Evolutionary conservation across 225 moss, liverwort and hornwort species (phyloP).

Genomic region (Neckera pumila): DNA sequence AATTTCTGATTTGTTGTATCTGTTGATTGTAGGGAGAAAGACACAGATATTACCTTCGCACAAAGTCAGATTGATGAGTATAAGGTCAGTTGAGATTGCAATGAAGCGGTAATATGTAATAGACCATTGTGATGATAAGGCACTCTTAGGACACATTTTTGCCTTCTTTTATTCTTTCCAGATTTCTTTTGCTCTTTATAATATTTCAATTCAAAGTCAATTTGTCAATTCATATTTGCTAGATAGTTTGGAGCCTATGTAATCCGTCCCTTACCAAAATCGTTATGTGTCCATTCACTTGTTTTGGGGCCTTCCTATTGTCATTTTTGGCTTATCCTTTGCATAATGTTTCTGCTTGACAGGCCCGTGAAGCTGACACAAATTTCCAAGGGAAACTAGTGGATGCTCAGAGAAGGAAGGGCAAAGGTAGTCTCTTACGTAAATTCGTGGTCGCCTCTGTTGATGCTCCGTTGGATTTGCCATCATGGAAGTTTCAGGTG

Average conservation of each 20-base stretch:
- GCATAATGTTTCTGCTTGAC: conserved; percentile 1
- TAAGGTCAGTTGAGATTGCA: conserved; percentile 57
- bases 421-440: conserved; percentile 53
- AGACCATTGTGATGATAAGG: neutral
- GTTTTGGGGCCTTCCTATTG: neutral
- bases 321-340: neutral
- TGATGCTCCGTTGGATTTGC: neutral
- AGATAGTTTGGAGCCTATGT: neutral
- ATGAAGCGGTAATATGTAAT: neutral
- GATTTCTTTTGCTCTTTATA: neutral
- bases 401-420: conserved; percentile 80
- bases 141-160: neutral
- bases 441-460: neutral
- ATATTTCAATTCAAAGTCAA: neutral
- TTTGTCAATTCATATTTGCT: neutral
- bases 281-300: neutral
- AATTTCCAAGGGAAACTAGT: conserved; percentile 75
- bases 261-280: neutral
- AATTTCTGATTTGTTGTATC: neutral
- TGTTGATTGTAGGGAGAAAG: conserved; percentile 74
- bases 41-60: conserved; percentile 79
- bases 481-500: neutral
- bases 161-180: neutral
- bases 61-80: conserved; percentile 91
- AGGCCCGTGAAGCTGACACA: conserved; percentile 84